Evolutionary conservation across 345 rosid genomes (phyloP), one percentile per base, ranked within the genome.

Genomic region (Viola odorata): DNA sequence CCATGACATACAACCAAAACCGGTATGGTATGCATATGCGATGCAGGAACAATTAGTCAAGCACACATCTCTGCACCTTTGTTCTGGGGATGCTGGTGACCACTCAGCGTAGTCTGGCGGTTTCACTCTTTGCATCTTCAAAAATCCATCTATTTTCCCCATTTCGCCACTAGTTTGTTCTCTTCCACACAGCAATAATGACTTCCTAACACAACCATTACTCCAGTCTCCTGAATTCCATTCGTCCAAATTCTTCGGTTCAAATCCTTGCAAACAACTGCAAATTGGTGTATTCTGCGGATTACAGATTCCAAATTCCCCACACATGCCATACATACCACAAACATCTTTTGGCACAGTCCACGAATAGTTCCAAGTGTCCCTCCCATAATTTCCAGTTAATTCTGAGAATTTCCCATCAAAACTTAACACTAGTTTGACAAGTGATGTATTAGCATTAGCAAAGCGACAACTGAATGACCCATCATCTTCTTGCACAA

Each of bases 1-100:
- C 91, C 91, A 81, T 17, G 61, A 13, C 80, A 77, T 70, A 49
- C 88, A 85, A 36, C 86, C 77, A 0, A 76, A 62, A 16, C 72
- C 77, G 14, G 42, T 16, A 17, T 72, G 65, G 69, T 61, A 77
- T 45, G 85, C 75, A 57, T 82, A 82, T 49, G 91, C 87, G 0
- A 68, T 53, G 32, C 85, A 85, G 10, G 85, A 77, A 64, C 87
- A 80, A 58, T 80, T 84, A n/a, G 8, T 59, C 49, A 72, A 57
- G 73, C 92, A 84, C 23, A 38, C 7, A 3, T 58, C 41, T 53
- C 50, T 66, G 64, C 89, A 86, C 16, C 42, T 13, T n/a, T 59
- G 66, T 48, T 73, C 73, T 1, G 13, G 32, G 37, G 42, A 45
- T 13, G 36, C 8, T 7, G 63, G 63, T 23, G 60, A 64, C 69